Evolutionary conservation across 2,329 filamentous ascomycete species (phyloP), one percentile per base, ranked within the genome.

Genomic region (Drechslerella dactyloides): DNA sequence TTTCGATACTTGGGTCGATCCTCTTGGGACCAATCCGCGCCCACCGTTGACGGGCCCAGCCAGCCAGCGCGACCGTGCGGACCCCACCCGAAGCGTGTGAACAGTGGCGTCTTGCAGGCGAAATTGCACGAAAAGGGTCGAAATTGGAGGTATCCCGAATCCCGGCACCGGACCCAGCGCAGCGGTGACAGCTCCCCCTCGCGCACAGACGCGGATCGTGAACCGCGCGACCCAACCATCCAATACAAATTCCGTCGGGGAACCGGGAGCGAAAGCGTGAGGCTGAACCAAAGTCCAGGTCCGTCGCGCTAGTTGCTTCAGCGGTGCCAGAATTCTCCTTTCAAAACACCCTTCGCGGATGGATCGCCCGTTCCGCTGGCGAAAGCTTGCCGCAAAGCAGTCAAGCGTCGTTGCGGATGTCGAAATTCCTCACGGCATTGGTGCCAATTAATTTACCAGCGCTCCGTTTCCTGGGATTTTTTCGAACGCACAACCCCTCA

Each of bases 391-490:
- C 53, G 53, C 37, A 37, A 70, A 64, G 54, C 46, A 51, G 66
- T 46, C 46, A 56, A 42, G 53, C 40, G 40, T 48, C 27, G 44
- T 19, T 21, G 44, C 44, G 44, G 44, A 48, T 48, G 44, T 48
- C 44, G 44, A 48, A 42, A 33, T 33, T 52, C 50, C 19, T 50
- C 23, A 48, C 59, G 30, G n/a, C n/a, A n/a, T n/a, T 69, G 23
- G 24, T 24, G 23, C 42, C 15, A 19, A 10, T 46, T 27, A 70
- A 63, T 70, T 70, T 70, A 70, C 66, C 66, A 64, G 53, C 27
- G 59, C 35, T 54, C 44, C 48, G 66, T 63, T 69, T 70, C 59
- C 59, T 64, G 66, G 66, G 59, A 70, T 70, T 53, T 48, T 56
- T 62, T 35, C 33, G 48, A 68, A 8, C 8, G 27, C 27, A 33